These are phyloP conservation scores for Wickerhamomyces hampshirensis DNA, from an alignment of 805 yeast species.

Conservation along the genomic window DNA sequence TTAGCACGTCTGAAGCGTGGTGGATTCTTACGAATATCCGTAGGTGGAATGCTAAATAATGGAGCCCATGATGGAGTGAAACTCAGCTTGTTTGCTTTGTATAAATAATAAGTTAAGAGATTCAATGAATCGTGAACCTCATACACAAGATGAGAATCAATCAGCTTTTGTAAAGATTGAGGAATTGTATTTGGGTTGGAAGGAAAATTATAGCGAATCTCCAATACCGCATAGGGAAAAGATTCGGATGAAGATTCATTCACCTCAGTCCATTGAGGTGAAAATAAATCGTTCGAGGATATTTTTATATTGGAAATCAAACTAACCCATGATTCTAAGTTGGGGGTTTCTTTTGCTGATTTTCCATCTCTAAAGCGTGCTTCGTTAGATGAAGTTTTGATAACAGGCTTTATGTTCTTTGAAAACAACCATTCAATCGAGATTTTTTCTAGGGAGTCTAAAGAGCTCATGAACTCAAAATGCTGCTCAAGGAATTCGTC, in stretches of 20 bases:
- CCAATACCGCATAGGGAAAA: slow-evolving; percentile 48
- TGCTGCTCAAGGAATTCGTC: slow-evolving; percentile 11
- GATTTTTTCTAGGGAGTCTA: slow-evolving; percentile 22
- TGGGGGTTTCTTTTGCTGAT: slow-evolving; percentile 1
- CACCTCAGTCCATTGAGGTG: slow-evolving; percentile 11
- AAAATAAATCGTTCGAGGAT: slow-evolving; percentile 8
- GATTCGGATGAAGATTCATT: slow-evolving; percentile 9
- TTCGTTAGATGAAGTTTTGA: slow-evolving; percentile 13
- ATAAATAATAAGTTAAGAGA: slow-evolving; percentile 25
- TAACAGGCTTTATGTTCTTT: slow-evolving; percentile 20
- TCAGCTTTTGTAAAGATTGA: slow-evolving; percentile 31
- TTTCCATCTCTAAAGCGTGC: slow-evolving; percentile 18
- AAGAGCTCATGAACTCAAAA: slow-evolving; percentile 3
- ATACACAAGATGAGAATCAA: slow-evolving; percentile 44
- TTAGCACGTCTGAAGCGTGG: slow-evolving; percentile 13
- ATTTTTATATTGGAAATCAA: slow-evolving; percentile 20
- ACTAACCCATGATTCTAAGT: slow-evolving; percentile 20
- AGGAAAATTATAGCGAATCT: slow-evolving; percentile 40
- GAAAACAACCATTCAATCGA: slow-evolving; percentile 26
- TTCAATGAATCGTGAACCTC: slow-evolving; percentile 38
- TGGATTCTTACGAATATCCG: slow-evolving; percentile 46
- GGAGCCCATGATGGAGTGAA: slow-evolving; percentile 36
- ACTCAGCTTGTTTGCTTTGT: slow-evolving; percentile 26
- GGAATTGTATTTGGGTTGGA: slow-evolving; percentile 17
- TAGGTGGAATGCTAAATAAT: slow-evolving; percentile 21